A percentile compares a stretch with the other conserved stretches of the same genome.
These are phyloP conservation scores for Metarhizium anisopliae DNA, from an alignment of 2,329 filamentous ascomycete species.

Conservation along the genomic window DNA sequence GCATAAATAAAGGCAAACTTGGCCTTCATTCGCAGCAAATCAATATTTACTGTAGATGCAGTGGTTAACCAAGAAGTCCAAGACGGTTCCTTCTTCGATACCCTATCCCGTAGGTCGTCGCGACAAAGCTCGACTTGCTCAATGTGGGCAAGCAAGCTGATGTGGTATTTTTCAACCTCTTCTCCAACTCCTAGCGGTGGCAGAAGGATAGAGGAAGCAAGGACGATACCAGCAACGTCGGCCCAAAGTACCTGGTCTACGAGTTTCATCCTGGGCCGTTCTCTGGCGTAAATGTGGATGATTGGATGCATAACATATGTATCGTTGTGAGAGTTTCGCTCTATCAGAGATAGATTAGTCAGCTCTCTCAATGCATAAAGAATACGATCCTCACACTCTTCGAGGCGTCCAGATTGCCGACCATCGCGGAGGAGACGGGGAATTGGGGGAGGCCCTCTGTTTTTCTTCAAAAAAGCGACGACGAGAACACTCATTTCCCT, in stretches of 20 bases:
- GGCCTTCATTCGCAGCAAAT: neutral
- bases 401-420: neutral
- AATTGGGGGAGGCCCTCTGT: neutral
- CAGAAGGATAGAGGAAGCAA: constrained; percentile 3
- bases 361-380: constrained; percentile 1
- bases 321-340: neutral
- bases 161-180: constrained; percentile 2
- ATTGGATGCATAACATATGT: constrained; percentile 7
- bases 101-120: neutral
- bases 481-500: neutral
- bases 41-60: neutral
- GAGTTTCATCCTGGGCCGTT: constrained; percentile 1
- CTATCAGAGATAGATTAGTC: neutral
- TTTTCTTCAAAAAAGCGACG: neutral
- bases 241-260: constrained; percentile 5
- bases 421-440: neutral
- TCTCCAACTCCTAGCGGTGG: neutral
- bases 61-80: neutral
- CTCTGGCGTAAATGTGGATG: constrained; percentile 4
- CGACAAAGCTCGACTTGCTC: constrained; percentile 1
- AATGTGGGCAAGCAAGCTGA: constrained; percentile 4
- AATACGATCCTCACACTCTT: neutral
- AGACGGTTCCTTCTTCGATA: neutral
- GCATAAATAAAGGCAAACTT: constrained; percentile 4
- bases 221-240: neutral